These are phyloP conservation scores for Selaginella tamariscina DNA, from an alignment of 75 land plant species.

Conservation along the genomic window DNA sequence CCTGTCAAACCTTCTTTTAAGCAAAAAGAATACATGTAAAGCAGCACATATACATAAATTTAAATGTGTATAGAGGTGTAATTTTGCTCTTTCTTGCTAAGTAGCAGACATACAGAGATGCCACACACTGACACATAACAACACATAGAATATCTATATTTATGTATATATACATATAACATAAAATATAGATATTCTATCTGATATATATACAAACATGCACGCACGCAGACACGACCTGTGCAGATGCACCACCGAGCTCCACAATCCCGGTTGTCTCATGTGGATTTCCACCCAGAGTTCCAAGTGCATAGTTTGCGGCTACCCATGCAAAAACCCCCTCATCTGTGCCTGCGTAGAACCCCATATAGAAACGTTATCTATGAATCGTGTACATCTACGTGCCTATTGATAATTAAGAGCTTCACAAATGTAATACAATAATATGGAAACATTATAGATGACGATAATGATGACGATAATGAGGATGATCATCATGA, in stretches of 20 bases:
- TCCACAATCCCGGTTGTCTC: conserved; percentile 84
- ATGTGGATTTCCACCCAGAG: conserved; percentile 59
- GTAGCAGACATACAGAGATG: neutral
- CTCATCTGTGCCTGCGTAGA: conserved; percentile 62
- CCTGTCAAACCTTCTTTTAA: conserved; percentile 36
- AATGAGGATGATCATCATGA: neutral
- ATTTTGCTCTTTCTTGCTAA: neutral
- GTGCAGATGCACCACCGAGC: conserved; percentile 97
- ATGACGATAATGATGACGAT: neutral
- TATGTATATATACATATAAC: neutral
- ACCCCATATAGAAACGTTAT: neutral
- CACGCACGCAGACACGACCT: conserved; percentile 38
- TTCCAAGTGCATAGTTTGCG: conserved; percentile 90
- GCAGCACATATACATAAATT: conserved; percentile 8
- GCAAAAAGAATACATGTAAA: neutral
- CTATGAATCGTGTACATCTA: neutral
- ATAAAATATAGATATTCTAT: neutral
- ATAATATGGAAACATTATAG: neutral
- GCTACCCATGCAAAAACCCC: conserved; percentile 95
- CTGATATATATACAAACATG: neutral
- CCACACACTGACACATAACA: neutral
- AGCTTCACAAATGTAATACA: neutral
- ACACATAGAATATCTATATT: conserved; percentile 2
- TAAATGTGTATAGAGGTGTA: neutral
- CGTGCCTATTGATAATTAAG: neutral